A percentile compares a stretch with the other conserved stretches of the same genome.
phyloP scores from a whole-genome alignment of 805 yeast species.

The Barnettozyma sp. region DNA sequence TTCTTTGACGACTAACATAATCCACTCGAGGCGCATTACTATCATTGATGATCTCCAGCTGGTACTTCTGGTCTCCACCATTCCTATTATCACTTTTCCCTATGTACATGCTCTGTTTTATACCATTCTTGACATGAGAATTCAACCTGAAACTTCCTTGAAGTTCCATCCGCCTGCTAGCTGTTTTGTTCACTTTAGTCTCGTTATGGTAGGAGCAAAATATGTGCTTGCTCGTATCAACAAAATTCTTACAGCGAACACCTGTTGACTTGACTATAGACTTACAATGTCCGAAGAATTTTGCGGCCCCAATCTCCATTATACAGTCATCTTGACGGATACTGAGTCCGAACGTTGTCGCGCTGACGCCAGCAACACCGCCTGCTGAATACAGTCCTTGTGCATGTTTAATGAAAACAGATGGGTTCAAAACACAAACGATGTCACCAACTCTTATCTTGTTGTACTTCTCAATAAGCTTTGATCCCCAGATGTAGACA shows the following conservation, averaged over 20 bases:
- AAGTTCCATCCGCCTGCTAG: slow-evolving; percentile 70
- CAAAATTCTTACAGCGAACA: slow-evolving; percentile 49
- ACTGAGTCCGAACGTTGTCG: slow-evolving; percentile 44
- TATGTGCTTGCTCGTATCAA: slow-evolving; percentile 45
- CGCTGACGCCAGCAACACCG: neutral
- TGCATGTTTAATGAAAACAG: slow-evolving; percentile 32
- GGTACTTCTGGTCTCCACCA: slow-evolving; percentile 24
- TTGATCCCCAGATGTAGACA: slow-evolving; percentile 31
- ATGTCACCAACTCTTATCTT: slow-evolving; percentile 70
- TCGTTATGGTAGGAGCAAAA: slow-evolving; percentile 74
- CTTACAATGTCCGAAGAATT: slow-evolving; percentile 61
- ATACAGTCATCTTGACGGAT: slow-evolving; percentile 48
- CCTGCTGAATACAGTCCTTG: neutral
- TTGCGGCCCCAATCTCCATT: slow-evolving; percentile 66
- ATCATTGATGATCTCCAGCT: slow-evolving; percentile 23
- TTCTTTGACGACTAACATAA: slow-evolving; percentile 19
- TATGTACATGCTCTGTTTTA: slow-evolving; percentile 36
- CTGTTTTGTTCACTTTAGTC: slow-evolving; percentile 40
- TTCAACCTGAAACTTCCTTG: slow-evolving; percentile 52
- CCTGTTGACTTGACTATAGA: slow-evolving; percentile 38
- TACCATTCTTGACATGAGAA: slow-evolving; percentile 44
- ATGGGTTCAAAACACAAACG: slow-evolving; percentile 70
- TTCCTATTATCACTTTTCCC: slow-evolving; percentile 27
- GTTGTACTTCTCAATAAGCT: slow-evolving; percentile 65
- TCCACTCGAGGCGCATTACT: slow-evolving; percentile 21